Evolutionary conservation across 2,329 filamentous ascomycete species (phyloP).

Genomic region (Penicillium sp.): DNA sequence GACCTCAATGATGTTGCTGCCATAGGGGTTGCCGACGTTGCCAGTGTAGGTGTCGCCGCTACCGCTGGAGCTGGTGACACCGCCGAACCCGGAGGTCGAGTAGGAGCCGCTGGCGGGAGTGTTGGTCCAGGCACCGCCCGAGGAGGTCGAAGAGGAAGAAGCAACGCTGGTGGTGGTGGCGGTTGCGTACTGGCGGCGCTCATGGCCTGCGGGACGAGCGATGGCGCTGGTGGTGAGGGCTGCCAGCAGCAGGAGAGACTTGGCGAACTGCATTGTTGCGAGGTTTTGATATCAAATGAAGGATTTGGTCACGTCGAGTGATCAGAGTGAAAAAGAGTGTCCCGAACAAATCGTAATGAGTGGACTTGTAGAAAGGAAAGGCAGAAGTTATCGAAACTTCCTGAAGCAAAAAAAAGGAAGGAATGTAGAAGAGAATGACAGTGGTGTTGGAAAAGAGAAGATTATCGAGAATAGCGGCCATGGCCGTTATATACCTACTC

Average conservation of each 20-base stretch:
- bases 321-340: conserved; percentile 3
- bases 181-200: conserved; percentile 27
- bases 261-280: conserved; percentile 37
- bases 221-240: conserved; percentile 32
- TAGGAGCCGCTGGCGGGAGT: conserved; percentile 23
- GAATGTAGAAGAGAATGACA: conserved; percentile 22
- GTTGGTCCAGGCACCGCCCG: conserved; percentile 24
- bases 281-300: background rate
- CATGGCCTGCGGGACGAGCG: conserved; percentile 27
- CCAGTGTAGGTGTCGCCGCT: conserved; percentile 39
- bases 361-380: conserved; percentile 19
- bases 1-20: conserved; percentile 47
- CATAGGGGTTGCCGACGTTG: conserved; percentile 45
- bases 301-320: conserved; percentile 18
- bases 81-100: conserved; percentile 40
- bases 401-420: conserved; percentile 13
- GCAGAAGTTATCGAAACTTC: conserved; percentile 21
- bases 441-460: conserved; percentile 4
- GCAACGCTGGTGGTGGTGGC: conserved; percentile 5
- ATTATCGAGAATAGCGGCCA: background rate
- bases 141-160: conserved; percentile 7
- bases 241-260: conserved; percentile 39
- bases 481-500: conserved; percentile 5
- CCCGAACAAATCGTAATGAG: conserved; percentile 10
- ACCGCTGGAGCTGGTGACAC: conserved; percentile 26